phyloP scores from a whole-genome alignment of 805 yeast genomes.

The Hanseniaspora guilliermondii region DNA sequence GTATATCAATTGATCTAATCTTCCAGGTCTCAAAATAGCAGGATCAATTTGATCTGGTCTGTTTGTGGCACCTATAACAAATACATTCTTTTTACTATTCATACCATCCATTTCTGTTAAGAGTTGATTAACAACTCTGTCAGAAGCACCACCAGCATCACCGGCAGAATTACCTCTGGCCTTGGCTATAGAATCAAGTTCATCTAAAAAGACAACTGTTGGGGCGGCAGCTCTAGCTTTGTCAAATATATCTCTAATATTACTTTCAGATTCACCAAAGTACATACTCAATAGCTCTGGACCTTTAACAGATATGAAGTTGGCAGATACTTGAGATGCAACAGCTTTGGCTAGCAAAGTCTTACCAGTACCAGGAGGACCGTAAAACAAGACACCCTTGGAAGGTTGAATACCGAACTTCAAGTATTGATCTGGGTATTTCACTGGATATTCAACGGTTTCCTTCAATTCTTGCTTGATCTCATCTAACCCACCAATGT shows the following conservation, averaged over 20 bases:
- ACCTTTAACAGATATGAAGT: conserved; percentile 93
- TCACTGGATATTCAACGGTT: conserved; percentile 96
- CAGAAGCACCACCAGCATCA: conserved; percentile 95
- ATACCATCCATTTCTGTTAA: conserved; percentile 99
- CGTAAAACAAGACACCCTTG: conserved; percentile 95
- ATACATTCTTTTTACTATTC: conserved; percentile 98
- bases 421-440: conserved; percentile 97
- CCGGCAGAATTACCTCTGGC: conserved; percentile 87
- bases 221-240: conserved; percentile 99
- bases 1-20: conserved; percentile 95
- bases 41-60: conserved; percentile 99
- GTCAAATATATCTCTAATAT: conserved; percentile 93
- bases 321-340: conserved; percentile 97
- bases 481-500: conserved; percentile 94
- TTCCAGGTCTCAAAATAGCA: conserved; percentile 95
- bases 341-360: conserved; percentile 96
- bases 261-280: conserved; percentile 97
- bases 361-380: conserved; percentile 99
- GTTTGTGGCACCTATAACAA: conserved; percentile 97
- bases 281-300: conserved; percentile 96
- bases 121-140: conserved; percentile 89
- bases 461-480: conserved; percentile 95
- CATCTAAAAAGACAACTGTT: conserved; percentile 95
- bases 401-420: conserved; percentile 97
- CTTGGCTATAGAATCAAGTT: conserved; percentile 93